Base-by-base conservation (phyloP, 805 yeast species). In the Yamadazyma kitorensis region DNA sequence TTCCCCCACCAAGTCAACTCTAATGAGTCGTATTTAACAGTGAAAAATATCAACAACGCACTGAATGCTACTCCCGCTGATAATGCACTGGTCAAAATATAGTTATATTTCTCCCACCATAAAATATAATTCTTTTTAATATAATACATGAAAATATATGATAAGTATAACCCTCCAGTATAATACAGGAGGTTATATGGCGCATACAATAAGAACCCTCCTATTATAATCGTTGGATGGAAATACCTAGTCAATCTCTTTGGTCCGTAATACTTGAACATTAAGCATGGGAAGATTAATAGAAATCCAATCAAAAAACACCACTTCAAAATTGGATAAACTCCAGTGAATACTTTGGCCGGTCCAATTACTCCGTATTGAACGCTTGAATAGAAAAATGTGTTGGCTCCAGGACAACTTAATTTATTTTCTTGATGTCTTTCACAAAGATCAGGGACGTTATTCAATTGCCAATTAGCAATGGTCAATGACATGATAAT, bases 41-140 rank as follows among this genome's bases (percentile, higher is more conserved):
- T 59, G 48, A 77, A 76, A 57, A 81, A 81, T 24, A 79, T 72
- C 36, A 80, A 56, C 33, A 82, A 59, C 3, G 82, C 72, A 38
- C 79, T 63, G 41, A 79, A 68, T 2, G 84, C 85, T 13, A 78
- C 72, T n/a, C 84, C 86, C 1, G 83, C 76, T 6, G 70, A 57
- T 17, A 80, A 57, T 1, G 76, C 82, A 33, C 81, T 72, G 16
- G 80, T 64, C 33, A 81, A 54, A 15, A 80, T 68, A 50, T 79
- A 81, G 52, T 80, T 81, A 55, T 82, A 82, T 54, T 80, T 82
- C 25, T 80, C 79, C 88, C 84, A 82, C 84, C 83, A 72, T 15
- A 65, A 54, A 29, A 69, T 50, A 52, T 72, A 72, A 45, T 65
- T 59, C 39, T 64, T 59, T 45, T 73, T 70, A 46, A 78, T 57